phyloP scores from a whole-genome alignment of 176 grass and related monocot species.

The Juncus inflexus region DNA sequence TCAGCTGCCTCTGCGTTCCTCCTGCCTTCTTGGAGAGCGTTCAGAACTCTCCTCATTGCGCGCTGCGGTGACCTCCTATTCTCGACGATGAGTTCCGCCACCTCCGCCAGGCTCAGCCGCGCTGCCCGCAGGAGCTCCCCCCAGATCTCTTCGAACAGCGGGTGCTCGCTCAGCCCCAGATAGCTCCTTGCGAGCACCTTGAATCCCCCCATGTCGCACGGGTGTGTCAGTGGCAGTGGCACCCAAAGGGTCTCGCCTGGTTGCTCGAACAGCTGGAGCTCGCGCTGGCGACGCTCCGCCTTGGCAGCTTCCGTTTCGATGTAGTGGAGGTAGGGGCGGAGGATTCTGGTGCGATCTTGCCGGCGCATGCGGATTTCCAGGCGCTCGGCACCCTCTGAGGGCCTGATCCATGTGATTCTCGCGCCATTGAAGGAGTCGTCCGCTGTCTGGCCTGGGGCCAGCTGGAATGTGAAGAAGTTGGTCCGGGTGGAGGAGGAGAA shows the following conservation, averaged over 20 bases:
- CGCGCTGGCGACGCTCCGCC: constrained; percentile 56
- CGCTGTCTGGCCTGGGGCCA: constrained; percentile 43
- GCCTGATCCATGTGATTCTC: constrained; percentile 62
- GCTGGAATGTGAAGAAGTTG: constrained; percentile 72
- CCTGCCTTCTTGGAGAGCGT: constrained; percentile 40
- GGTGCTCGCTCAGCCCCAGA: constrained; percentile 70
- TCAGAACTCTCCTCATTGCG: constrained; percentile 68
- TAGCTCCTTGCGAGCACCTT: constrained; percentile 70
- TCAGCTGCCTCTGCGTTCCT: no score
- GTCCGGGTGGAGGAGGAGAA: constrained; percentile 53
- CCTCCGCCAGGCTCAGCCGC: constrained; percentile 59
- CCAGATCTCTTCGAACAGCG: constrained; percentile 66
- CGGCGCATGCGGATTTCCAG: constrained; percentile 81
- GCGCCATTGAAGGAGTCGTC: constrained; percentile 76
- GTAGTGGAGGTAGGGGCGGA: constrained; percentile 78
- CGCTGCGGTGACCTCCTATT: constrained; percentile 64
- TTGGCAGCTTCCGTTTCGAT: constrained; percentile 77
- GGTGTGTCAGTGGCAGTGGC: constrained; percentile 32
- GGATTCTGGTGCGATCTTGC: constrained; percentile 67
- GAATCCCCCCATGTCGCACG: constrained; percentile 64
- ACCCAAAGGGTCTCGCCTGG: constrained; percentile 32
- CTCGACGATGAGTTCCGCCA: constrained; percentile 90
- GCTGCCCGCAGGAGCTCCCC: constrained; percentile 42
- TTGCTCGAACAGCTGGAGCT: constrained; percentile 53
- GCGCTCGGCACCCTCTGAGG: constrained; percentile 10